A percentile compares a stretch with the other conserved stretches of the same genome.
Evolutionary conservation across 2,329 filamentous ascomycete genomes (phyloP).

Genomic region (Hansfordia pulvinata): DNA sequence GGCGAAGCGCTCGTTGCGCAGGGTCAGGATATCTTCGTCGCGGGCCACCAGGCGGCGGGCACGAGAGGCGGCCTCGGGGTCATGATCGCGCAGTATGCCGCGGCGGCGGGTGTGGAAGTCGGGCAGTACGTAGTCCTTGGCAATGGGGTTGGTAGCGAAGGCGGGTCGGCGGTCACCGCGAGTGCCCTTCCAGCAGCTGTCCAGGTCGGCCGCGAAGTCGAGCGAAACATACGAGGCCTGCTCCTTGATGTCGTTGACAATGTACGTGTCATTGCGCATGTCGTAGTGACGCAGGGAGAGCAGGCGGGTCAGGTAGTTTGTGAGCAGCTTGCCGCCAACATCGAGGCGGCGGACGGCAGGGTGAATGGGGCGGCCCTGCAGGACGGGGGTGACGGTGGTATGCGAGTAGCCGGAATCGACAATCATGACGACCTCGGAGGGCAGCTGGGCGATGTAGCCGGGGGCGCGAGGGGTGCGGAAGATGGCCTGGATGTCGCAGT

Average conservation of each 20-base stretch:
- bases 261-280: conserved; percentile 84
- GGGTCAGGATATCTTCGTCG: conserved; percentile 68
- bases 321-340: conserved; percentile 83
- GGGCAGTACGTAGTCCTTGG: conserved; percentile 84
- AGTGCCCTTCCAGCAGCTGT: conserved; percentile 72
- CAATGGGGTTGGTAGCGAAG: conserved; percentile 44
- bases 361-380: conserved; percentile 70
- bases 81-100: conserved; percentile 66
- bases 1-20: conserved; percentile 84
- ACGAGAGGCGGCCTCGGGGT: conserved; percentile 47
- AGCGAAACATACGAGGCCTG: conserved; percentile 69
- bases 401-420: conserved; percentile 90
- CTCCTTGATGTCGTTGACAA: conserved; percentile 96
- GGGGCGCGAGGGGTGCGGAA: conserved; percentile 46
- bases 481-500: conserved; percentile 60
- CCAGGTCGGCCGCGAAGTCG: conserved; percentile 66
- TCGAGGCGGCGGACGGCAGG: conserved; percentile 73
- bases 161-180: conserved; percentile 38
- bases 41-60: conserved; percentile 27
- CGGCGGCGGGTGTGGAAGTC: conserved; percentile 51
- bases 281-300: conserved; percentile 88
- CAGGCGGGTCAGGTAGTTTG: conserved; percentile 81
- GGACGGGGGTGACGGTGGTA: conserved; percentile 77
- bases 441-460: conserved; percentile 28
- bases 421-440: conserved; percentile 72